Percentiles rank a stretch among this genome's conserved stretches.
Conservation (phyloP, 495 filamentous ascomycete species). For the Neohortaea acidophila region DNA sequence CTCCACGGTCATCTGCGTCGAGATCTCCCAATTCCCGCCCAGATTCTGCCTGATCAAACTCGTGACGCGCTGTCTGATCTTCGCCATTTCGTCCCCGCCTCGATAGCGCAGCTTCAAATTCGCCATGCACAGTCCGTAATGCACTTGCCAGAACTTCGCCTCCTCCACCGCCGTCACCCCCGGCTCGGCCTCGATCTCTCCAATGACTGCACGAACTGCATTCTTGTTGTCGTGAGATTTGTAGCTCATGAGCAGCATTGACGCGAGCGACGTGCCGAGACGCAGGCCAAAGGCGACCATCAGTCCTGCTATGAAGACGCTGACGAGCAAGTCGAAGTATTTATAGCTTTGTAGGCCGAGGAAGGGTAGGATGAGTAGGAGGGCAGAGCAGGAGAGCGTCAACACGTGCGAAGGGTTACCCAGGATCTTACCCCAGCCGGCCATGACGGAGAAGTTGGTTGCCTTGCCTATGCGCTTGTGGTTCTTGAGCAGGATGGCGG, state of each 20-base stretch:
- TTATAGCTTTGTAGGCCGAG: slow-evolving; percentile 58
- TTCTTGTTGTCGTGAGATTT: slow-evolving; percentile 19
- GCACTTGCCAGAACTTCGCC: slow-evolving; percentile 94
- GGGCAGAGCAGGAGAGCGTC: slow-evolving; percentile 65
- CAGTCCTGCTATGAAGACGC: slow-evolving; percentile 56
- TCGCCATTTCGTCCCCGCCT: slow-evolving; percentile 45
- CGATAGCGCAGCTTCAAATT: slow-evolving; percentile 64
- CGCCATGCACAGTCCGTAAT: slow-evolving; percentile 92
- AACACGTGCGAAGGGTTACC: slow-evolving; percentile 90
- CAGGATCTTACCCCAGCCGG: slow-evolving; percentile 62
- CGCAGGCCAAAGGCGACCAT: slow-evolving; percentile 80
- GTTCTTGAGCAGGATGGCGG: slow-evolving; percentile 75
- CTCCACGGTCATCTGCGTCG: slow-evolving; percentile 28
- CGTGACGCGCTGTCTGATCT: slow-evolving; percentile 56
- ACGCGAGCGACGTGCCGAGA: slow-evolving; percentile 67
- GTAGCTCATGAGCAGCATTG: slow-evolving; percentile 92
- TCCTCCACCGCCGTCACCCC: slow-evolving; percentile 65
- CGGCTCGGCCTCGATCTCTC: slow-evolving; percentile 68
- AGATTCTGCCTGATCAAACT: slow-evolving; percentile 71
- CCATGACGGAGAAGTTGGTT: slow-evolving; percentile 67
- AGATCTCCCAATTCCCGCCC: slow-evolving; percentile 79
- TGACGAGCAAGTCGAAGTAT: slow-evolving; percentile 70
- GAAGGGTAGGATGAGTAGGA: slow-evolving; percentile 72
- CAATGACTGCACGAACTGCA: slow-evolving; percentile 54
- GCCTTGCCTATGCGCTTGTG: slow-evolving; percentile 82